Conservation (phyloP, 2,329 filamentous ascomycete genomes). For the Aureobasidium leucospermi region DNA sequence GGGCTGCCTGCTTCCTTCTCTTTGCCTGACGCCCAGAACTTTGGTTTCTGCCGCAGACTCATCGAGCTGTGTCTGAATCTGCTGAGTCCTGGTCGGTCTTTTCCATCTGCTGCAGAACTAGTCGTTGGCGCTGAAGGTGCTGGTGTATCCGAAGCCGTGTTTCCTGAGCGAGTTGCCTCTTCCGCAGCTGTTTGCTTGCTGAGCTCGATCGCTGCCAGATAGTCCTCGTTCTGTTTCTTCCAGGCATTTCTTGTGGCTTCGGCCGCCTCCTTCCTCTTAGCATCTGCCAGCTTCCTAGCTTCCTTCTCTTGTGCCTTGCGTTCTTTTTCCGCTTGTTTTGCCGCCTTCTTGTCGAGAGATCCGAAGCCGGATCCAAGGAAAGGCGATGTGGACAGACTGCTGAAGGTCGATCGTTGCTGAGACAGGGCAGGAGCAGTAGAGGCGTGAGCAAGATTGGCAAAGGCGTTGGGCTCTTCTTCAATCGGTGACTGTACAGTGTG, state of each 20-base stretch:
- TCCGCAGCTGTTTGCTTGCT: slow-evolving; percentile 58
- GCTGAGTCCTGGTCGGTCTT: slow-evolving; percentile 22
- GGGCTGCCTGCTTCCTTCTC: slow-evolving; percentile 42
- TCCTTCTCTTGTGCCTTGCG: slow-evolving; percentile 53
- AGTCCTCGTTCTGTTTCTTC: slow-evolving; percentile 54
- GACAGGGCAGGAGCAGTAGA: slow-evolving; percentile 50
- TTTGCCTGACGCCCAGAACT: slow-evolving; percentile 48
- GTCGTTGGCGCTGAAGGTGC: slow-evolving; percentile 10
- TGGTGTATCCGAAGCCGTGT: background rate
- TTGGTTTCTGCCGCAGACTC: slow-evolving; percentile 70
- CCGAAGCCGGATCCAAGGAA: slow-evolving; percentile 32
- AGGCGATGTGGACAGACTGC: background rate
- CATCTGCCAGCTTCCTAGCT: slow-evolving; percentile 41
- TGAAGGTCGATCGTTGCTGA: slow-evolving; percentile 8
- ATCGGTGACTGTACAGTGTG: slow-evolving; percentile 27
- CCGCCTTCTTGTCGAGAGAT: slow-evolving; percentile 61
- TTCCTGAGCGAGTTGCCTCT: slow-evolving; percentile 27
- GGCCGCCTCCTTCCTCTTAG: slow-evolving; percentile 26
- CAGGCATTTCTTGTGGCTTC: slow-evolving; percentile 47
- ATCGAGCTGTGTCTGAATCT: slow-evolving; percentile 62
- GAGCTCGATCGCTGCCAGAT: slow-evolving; percentile 57
- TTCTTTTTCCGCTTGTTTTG: slow-evolving; percentile 50
- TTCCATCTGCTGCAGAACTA: slow-evolving; percentile 14
- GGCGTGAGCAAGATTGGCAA: slow-evolving; percentile 58
- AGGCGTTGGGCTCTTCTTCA: slow-evolving; percentile 40